Base-by-base conservation (phyloP, 768 basidiomycete species). In the Pholiota molesta region DNA sequence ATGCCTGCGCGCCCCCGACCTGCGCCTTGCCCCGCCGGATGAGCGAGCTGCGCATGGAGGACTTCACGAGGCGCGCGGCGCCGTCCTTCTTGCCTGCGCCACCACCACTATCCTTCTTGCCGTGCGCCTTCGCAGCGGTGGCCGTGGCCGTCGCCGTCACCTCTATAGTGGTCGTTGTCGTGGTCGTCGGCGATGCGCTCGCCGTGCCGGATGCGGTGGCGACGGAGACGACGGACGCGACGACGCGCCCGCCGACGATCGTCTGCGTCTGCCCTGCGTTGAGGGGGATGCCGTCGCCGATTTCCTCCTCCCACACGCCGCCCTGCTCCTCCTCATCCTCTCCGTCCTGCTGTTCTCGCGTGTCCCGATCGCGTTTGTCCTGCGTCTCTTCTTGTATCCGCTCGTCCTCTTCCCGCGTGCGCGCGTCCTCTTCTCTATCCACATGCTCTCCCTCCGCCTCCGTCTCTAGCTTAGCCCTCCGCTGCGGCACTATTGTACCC, bases 301-400 rank as follows among this genome's bases (percentile, higher is more conserved):
- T 73, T 40, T 69, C 72, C 52, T 71, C 69, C 65, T 71, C 69
- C 66, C 67, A 71, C 53, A 71, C 72, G 23, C 67, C 60, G 13
- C 62, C 65, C 47, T 26, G 19, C 23, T 49, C 47, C 10, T 26
- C 23, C 3, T 49, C 23, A 1, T 49, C n/a, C n/a, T n/a, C n/a
- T n/a, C n/a, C 47, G 8, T 49, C 23, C n/a, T 26, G 2, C 11
- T 7, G 23, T 10, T 19, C 23, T 13, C 47, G 47, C 47, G 26
- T n/a, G n/a, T 19, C 19, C 16, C 19, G n/a, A 10, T 19, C n/a
- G 0, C 42, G n/a, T 19, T 0, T 21, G 3, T 44, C 40, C 4
- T 42, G 17, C 6, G 5, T 13, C 14, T 17, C 42, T 9, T 44
- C 42, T n/a, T 19, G n/a, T n/a, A 16, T 17, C 7, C n/a, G 19